Evolutionary conservation across 1,139 yeast genomes (phyloP), one percentile per base, ranked within the genome.

Genomic region (Blastobotrys serpentis): DNA sequence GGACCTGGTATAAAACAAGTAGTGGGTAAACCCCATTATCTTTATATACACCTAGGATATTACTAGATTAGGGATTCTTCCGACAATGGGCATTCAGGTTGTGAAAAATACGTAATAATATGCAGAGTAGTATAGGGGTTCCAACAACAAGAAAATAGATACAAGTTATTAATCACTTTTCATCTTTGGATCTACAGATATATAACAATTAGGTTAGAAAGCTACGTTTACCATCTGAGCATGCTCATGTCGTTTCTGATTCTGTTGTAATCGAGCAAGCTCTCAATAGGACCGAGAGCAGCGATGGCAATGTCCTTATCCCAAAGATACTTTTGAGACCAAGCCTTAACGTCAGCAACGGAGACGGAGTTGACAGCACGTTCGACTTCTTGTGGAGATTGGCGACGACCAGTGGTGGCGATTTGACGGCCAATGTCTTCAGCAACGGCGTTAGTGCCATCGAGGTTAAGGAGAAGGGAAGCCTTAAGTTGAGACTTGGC

Each of bases 371-470:
- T 90, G 18, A 92, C 95, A 55, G 86, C 77, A 56, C 82, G 81
- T 66, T 90, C 92, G 10, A 90, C 94, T 59, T 90, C 95, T 66
- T 87, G 96, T 2, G 98, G 97, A 13, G 94, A 77, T 60, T 88
- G 76, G 64, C 97, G 80, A 62, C 78, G 82, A 34, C 98, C 98
- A 2, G 98, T 90, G 49, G 96, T 90, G 44, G 92, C 95, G 54
- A 92, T 76, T 69, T 94, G 98, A 67, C 98, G 83, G 34, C 98
- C 98, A 60, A 94, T 88, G 69, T 92, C 98, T 69, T 92, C 99
- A 29, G 97, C 98, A 52, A 90, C 84, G 3, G 97, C 94, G 4
- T 98, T 89, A 17, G 96, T 84, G 54, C 96, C 97, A 67, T 94
- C 99, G 48, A 92, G 75, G 10, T 96, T 87, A 51, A 92, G 74